Conservation (phyloP, 805 yeast genomes). For the Metschnikowia sp. region DNA sequence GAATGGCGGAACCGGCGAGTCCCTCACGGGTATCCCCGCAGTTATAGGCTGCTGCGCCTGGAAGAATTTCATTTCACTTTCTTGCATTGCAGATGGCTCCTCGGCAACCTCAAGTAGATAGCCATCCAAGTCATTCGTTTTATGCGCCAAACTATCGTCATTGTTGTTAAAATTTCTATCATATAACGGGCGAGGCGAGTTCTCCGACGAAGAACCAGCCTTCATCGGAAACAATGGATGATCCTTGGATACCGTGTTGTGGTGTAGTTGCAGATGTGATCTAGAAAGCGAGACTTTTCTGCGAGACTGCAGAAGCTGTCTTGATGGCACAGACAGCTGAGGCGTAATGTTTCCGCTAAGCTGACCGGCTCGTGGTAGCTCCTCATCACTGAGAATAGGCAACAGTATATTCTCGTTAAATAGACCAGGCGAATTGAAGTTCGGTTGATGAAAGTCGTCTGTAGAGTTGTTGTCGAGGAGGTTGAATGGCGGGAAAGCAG, state of each 20-base stretch:
- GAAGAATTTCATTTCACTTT: too few species aligned
- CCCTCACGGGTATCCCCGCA: background rate
- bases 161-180: conserved; percentile 1
- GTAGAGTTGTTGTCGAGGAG: conserved; percentile 14
- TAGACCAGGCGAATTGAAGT: conserved; percentile 6
- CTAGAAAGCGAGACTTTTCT: conserved; percentile 17
- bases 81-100: background rate
- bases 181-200: conserved; percentile 4
- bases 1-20: background rate
- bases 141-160: conserved; percentile 1
- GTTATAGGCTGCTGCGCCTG: too few species aligned
- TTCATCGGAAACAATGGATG: conserved; percentile 2
- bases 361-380: conserved; percentile 2
- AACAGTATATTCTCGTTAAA: conserved; percentile 15
- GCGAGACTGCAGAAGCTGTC: conserved; percentile 17
- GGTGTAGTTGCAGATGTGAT: conserved; percentile 14
- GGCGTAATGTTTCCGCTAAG: conserved; percentile 9
- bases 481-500: conserved; percentile 19
- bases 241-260: conserved; percentile 5
- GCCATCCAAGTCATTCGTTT: conserved; percentile 2
- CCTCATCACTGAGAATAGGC: conserved; percentile 17
- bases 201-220: conserved; percentile 7
- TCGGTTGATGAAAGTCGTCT: conserved; percentile 14
- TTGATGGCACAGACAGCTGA: conserved; percentile 14
- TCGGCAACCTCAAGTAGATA: conserved; percentile 14